These are phyloP conservation scores for Plenodomus tracheiphilus DNA, from an alignment of 2,329 filamentous ascomycete genomes.

Conservation along the genomic window DNA sequence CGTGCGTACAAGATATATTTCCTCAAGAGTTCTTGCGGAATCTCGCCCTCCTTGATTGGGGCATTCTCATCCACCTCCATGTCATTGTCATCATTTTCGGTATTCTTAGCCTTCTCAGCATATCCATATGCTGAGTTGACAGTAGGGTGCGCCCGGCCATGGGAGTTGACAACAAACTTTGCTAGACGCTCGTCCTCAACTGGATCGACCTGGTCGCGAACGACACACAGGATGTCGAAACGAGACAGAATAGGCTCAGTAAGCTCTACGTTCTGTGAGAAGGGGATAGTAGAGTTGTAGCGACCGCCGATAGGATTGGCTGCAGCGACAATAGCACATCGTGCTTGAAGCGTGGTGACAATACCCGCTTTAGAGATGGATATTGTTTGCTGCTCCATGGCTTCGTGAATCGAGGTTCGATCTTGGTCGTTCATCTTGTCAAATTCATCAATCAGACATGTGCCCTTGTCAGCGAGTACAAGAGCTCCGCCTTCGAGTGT, in stretches of 20 bases:
- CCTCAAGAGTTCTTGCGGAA: conserved; percentile 84
- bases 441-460: conserved; percentile 96
- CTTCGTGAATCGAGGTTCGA: conserved; percentile 96
- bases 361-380: conserved; percentile 99
- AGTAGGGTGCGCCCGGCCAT: conserved; percentile 82
- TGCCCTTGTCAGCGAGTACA: conserved; percentile 91
- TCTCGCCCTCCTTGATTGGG: conserved; percentile 67
- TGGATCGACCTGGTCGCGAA: conserved; percentile 92
- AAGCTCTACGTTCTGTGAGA: conserved; percentile 93
- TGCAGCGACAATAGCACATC: conserved; percentile 93
- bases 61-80: conserved; percentile 55
- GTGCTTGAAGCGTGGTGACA: conserved; percentile 92
- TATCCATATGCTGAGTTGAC: conserved; percentile 43
- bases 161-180: conserved; percentile 91
- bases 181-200: conserved; percentile 90
- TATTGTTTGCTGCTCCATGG: conserved; percentile 99
- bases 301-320: conserved; percentile 95
- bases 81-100: conserved; percentile 47
- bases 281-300: conserved; percentile 95
- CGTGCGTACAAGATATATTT: conserved; percentile 98
- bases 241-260: conserved; percentile 97
- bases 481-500: conserved; percentile 94
- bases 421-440: conserved; percentile 99
- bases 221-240: conserved; percentile 96
- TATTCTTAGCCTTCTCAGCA: conserved; percentile 25